Conservation (phyloP, 1,284 basidiomycete genomes). For the Puccinia hordei region DNA sequence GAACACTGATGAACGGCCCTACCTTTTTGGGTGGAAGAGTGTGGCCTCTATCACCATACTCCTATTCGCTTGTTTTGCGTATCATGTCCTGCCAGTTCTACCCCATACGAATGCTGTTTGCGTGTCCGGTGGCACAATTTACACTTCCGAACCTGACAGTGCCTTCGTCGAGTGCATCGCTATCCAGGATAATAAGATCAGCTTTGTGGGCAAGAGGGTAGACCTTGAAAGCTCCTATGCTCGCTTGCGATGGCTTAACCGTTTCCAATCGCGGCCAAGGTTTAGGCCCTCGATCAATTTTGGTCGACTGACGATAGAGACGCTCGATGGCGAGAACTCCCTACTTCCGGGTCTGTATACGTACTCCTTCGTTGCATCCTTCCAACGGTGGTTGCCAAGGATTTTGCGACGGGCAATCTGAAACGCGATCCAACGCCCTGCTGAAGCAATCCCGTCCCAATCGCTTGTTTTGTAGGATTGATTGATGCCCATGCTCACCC, state of each 20-base stretch:
- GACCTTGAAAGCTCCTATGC: not conserved
- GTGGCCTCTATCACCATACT: not conserved
- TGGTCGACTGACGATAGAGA: constrained; percentile 1
- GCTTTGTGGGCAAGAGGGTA: constrained; percentile 19
- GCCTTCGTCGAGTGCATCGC: constrained; percentile 39
- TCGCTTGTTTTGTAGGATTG: constrained; percentile 51
- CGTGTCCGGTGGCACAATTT: constrained; percentile 34
- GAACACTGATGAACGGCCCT: not conserved
- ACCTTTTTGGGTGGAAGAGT: constrained; percentile 1
- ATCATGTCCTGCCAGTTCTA: not conserved
- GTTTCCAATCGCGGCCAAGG: not conserved
- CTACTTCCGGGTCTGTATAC: constrained; percentile 18
- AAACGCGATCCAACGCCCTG: not conserved
- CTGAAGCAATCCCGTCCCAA: not conserved
- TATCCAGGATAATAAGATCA: constrained; percentile 6
- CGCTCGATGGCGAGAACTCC: constrained; percentile 4
- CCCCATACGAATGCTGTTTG: not conserved
- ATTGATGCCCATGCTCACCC: constrained; percentile 57
- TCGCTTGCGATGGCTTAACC: not conserved
- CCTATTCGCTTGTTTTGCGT: not conserved
- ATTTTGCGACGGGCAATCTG: not conserved
- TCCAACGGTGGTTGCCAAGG: not conserved
- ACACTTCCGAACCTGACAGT: constrained; percentile 4
- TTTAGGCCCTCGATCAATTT: not conserved
- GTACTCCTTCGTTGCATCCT: not conserved